Base-by-base conservation (phyloP, 176 grass and related monocot genomes). In the Poa annua region DNA sequence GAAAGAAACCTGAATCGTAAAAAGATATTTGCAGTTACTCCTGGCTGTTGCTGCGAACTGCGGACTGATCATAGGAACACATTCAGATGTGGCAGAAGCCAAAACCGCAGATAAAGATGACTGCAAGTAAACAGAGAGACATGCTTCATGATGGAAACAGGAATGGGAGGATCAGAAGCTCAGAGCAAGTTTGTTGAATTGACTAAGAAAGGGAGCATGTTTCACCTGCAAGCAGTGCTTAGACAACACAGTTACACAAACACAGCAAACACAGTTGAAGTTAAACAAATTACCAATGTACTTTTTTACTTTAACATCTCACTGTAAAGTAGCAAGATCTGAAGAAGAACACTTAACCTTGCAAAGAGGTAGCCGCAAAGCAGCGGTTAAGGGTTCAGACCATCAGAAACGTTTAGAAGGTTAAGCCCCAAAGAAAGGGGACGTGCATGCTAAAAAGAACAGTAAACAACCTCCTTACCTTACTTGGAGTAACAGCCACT, bases 281-380 rank as follows among this genome's bases (percentile, higher is more conserved):
- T 13, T 80, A 15, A 71, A 48, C 16, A 68, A 21, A 4, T 71
- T 73, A 78, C 83, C 7, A 48, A 33, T 54, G 54, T 77, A 85
- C 16, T 74, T 60, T 78, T 33, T 15, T 20, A 72, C 38, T 19
- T 59, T 57, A 60, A 17, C 22, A 24, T n/a, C 54, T 65, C 26
- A 29, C 1, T 57, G 47, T 80, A 79, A 80, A 79, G 48, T 25
- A 72, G 45, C 56, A 56, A 56, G 66, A 80, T 84, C 49, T 75
- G 4, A 66, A 54, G 29, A 78, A 87, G 75, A 29, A 54, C 35
- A 66, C 35, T 54, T 54, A 5, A 53, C 44, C 83, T 14, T 48
- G 79, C 56, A 82, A 78, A 64, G 79, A 82, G 49, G 47, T 36
- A 34, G 70, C 67, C 68, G 75, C 72, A 86, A 86, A 90, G 88